Evolutionary conservation across 1,284 basidiomycete genomes (phyloP).

Genomic region (Pisolithus thermaeus): DNA sequence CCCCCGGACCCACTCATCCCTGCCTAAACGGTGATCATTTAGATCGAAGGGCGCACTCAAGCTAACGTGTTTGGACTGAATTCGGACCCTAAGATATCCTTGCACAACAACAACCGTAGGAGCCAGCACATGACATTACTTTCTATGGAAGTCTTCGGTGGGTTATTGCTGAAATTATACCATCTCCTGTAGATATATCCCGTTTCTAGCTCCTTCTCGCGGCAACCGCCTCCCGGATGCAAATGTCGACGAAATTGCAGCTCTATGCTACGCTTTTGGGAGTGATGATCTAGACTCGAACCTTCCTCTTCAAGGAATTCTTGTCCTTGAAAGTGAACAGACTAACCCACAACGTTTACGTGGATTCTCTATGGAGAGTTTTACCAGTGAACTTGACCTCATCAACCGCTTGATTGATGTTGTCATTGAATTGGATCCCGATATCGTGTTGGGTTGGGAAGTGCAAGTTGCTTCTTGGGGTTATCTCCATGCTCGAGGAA

Average conservation of each 20-base stretch:
- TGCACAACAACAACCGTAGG: conserved; percentile 43
- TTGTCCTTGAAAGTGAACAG: conserved; percentile 46
- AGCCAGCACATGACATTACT: conserved; percentile 78
- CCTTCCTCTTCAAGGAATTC: conserved; percentile 48
- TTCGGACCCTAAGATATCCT: conserved; percentile 39
- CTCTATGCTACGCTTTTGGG: conserved; percentile 66
- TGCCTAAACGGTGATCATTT: not conserved
- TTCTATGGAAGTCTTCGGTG: conserved; percentile 82
- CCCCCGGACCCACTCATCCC: not conserved
- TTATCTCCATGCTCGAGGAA: conserved; percentile 72
- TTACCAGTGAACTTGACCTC: conserved; percentile 76
- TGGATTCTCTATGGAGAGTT: conserved; percentile 46
- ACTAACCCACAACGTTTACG: conserved; percentile 38
- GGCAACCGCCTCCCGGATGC: conserved; percentile 66
- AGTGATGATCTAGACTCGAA: conserved; percentile 32
- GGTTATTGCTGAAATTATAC: conserved; percentile 12
- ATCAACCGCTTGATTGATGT: conserved; percentile 77
- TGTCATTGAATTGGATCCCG: conserved; percentile 80
- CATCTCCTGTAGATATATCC: not conserved
- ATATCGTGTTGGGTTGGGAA: conserved; percentile 91
- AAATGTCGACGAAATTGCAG: conserved; percentile 63
- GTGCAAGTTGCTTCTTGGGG: conserved; percentile 89
- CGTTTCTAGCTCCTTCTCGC: conserved; percentile 52
- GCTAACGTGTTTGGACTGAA: conserved; percentile 64
- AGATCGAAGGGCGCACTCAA: conserved; percentile 81